A percentile compares a stretch with the other conserved stretches of the same genome.
phyloP scores from a whole-genome alignment of 2,329 filamentous ascomycete genomes.

The Knufia petricola region DNA sequence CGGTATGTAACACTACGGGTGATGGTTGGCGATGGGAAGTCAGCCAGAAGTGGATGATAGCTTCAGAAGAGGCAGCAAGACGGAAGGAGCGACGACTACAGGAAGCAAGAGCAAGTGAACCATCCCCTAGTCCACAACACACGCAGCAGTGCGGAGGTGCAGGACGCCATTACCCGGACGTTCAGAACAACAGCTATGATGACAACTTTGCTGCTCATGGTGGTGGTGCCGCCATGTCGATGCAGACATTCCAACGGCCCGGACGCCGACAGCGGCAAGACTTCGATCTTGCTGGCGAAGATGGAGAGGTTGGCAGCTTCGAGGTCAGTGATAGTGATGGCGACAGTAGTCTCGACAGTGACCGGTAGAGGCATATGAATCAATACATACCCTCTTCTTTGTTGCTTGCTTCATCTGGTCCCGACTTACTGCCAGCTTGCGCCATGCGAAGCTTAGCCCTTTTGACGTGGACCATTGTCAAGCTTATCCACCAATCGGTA shows the following conservation, averaged over 20 bases:
- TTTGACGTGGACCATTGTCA: not conserved
- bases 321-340: conserved; percentile 16
- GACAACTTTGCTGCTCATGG: conserved; percentile 9
- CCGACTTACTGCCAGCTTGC: not conserved
- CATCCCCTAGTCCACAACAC: conserved; percentile 7
- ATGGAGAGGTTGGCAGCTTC: conserved; percentile 18
- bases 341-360: conserved; percentile 12
- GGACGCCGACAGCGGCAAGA: conserved; percentile 2
- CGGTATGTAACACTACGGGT: conserved; percentile 74
- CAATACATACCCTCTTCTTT: too few relatives aligned
- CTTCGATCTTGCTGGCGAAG: conserved; percentile 11
- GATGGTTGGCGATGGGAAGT: conserved; percentile 95
- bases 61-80: conserved; percentile 30
- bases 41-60: conserved; percentile 66
- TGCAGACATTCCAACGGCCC: conserved; percentile 11
- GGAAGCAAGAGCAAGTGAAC: conserved; percentile 21
- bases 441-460: not conserved
- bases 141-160: not conserved
- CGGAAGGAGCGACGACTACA: conserved; percentile 16
- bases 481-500: not conserved
- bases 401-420: too few relatives aligned
- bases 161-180: conserved; percentile 6
- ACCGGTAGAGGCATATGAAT: too few relatives aligned
- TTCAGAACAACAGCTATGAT: conserved; percentile 11
- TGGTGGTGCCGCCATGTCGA: conserved; percentile 15